Evolutionary conservation across 805 yeast genomes (phyloP).

Genomic region (Saturnispora serradocipensis): DNA sequence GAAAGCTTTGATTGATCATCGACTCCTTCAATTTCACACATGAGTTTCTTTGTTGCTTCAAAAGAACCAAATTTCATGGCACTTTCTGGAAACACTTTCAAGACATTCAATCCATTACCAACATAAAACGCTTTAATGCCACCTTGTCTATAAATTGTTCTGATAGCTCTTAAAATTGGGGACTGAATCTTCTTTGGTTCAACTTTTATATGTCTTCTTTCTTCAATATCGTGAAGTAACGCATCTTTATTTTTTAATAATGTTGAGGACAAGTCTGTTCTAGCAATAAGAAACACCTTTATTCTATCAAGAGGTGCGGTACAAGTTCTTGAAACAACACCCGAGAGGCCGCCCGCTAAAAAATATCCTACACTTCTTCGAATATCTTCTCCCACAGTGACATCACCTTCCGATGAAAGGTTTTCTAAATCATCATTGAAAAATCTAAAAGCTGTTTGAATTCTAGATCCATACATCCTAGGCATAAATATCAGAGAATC

Average conservation of each 20-base stretch:
- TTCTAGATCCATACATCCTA: slow-evolving; percentile 62
- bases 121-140: slow-evolving; percentile 85
- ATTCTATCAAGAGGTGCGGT: slow-evolving; percentile 97
- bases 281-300: slow-evolving; percentile 87
- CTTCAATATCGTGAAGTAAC: slow-evolving; percentile 26
- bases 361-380: slow-evolving; percentile 84
- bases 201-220: slow-evolving; percentile 33
- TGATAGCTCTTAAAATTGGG: slow-evolving; percentile 73
- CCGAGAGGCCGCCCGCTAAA: slow-evolving; percentile 90
- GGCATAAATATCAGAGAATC: slow-evolving; percentile 80
- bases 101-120: slow-evolving; percentile 88
- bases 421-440: slow-evolving; percentile 72
- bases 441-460: slow-evolving; percentile 71
- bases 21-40: slow-evolving; percentile 70
- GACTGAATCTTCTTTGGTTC: slow-evolving; percentile 46
- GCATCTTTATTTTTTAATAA: slow-evolving; percentile 47
- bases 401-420: slow-evolving; percentile 86
- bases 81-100: slow-evolving; percentile 93
- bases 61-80: slow-evolving; percentile 97
- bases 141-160: slow-evolving; percentile 76
- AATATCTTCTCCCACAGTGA: slow-evolving; percentile 69
- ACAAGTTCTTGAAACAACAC: slow-evolving; percentile 90
- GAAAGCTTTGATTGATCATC: slow-evolving; percentile 63
- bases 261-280: slow-evolving; percentile 72
- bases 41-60: slow-evolving; percentile 70